Evolutionary conservation across 495 filamentous ascomycete species (phyloP), one percentile per base, ranked within the genome.

Genomic region (Clavariopsis aquatica): DNA sequence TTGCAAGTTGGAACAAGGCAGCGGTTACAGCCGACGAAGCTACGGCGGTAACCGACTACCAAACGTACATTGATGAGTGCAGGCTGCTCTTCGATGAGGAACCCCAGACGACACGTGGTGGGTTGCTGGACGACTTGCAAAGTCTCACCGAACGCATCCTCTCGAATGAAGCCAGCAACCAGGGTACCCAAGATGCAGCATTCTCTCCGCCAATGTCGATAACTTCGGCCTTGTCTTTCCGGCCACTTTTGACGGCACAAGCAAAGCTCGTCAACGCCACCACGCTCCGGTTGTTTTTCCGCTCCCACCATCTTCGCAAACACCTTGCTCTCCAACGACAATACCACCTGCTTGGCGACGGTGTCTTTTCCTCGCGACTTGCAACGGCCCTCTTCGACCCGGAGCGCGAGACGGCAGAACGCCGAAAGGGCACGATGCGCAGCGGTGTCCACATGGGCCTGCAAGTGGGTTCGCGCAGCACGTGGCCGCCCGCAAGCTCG

Each of bases 401-500:
- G 0, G 87, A 95, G n/a, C 84, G 92, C 52, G 84, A 87, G 51
- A 88, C 87, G 20, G 89, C 91, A 36, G 91, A 96, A 65, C 82
- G 89, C 53, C 82, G 83, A 49, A 72, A 81, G 17, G 89, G 90
- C 4, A 83, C 86, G 22, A 81, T 88, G 17, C 83, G 88, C 4
- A 85, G 81, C 34, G 87, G 88, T 12, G 87, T 86, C 9, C 79
- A 81, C 49, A 93, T 95, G 78, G 94, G 94, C 1, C 79, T 97
- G 38, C 87, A 89, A 10, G 75, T 97, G 1, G 89, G 88, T 8
- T 85, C 80, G 19, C 82, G 91, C 60, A 84, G 89, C 49, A 89
- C 81, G 26, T 97, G 93, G 94, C 93, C 93, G 24, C 93, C 94
- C 8, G 91, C 92, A 31, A 94, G 89, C 73, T 96, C 92, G 5